Evolutionary conservation across 768 basidiomycete genomes (phyloP), one percentile per base, ranked within the genome.

Genomic region (Auricularia cornea): DNA sequence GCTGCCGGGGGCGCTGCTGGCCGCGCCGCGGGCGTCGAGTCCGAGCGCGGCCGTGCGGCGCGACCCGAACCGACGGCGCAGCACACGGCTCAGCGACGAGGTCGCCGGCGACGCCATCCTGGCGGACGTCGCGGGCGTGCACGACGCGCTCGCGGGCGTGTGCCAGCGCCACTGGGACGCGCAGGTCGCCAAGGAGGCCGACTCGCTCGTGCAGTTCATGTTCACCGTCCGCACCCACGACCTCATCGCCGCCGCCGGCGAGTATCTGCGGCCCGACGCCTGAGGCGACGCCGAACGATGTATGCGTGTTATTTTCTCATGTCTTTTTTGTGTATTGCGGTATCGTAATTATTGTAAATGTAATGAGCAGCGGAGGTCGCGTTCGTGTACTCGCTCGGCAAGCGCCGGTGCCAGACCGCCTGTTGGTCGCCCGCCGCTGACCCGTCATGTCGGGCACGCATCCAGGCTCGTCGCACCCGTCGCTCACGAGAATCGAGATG

Each of bases 201-300:
- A 92, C 65, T 88, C 86, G n/a, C 76, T 92, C 44, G 88, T 89
- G 23, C 82, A 85, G 32, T 92, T 92, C 68, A 88, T 92, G 18
- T 26, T n/a, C 54, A 31, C 54, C 54, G 54, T 57, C 16, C 23
- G 54, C 26, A 48, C 16, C 23, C 16, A 48, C 44, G 44, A 48
- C 20, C 44, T 18, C 44, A 48, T 48, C 16, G 44, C 44, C 11
- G 44, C 44, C 20, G 44, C 11, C 20, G 44, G 44, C 16, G 44
- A 48, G 11, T 48, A 48, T 48, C 23, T 48, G 44, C 44, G 44
- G 5, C 20, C 20, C 12, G 44, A 48, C 44, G 44, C 44, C 44
- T 48, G 20, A 20, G 1, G 20, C 20, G n/a, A n/a, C n/a, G n/a
- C n/a, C n/a, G n/a, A n/a, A n/a, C n/a, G n/a, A n/a, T n/a, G n/a